Percentiles rank a stretch among this genome's conserved stretches.
Evolutionary conservation across 257 asterid species (phyloP).

Genomic region (Salvia miltiorrhiza): DNA sequence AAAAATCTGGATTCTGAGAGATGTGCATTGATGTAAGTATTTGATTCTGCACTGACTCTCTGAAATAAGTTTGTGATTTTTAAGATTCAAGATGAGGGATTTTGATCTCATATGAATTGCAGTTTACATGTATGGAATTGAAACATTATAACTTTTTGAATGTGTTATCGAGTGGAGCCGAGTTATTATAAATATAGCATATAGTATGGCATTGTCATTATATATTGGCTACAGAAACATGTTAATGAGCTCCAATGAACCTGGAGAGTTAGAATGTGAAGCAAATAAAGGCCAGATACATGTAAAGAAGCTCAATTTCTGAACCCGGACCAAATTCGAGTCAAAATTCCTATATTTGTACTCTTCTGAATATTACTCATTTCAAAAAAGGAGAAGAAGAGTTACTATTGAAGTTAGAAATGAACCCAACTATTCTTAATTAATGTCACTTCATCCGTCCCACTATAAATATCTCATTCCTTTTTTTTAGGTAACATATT

Average conservation of each 20-base stretch:
- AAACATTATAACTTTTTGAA: too few relatives aligned
- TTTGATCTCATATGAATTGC: neutral
- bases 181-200: too few relatives aligned
- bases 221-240: neutral
- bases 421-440: neutral
- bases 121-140: neutral
- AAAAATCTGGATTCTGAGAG: neutral
- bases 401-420: neutral
- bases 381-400: too few relatives aligned
- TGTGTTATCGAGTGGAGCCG: too few relatives aligned
- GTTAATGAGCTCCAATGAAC: conserved; percentile 11
- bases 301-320: conserved; percentile 12
- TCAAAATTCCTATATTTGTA: neutral
- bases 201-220: too few relatives aligned
- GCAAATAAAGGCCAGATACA: conserved; percentile 19
- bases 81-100: neutral
- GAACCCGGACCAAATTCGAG: conserved; percentile 10
- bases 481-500: too few relatives aligned
- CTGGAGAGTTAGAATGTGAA: conserved; percentile 6
- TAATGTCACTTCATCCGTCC: neutral
- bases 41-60: neutral
- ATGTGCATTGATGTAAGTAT: neutral
- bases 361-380: neutral
- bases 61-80: neutral
- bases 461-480: too few relatives aligned